Evolutionary conservation across 139 green algal genomes (phyloP), one percentile per base, ranked within the genome.

Genomic region (Closterium sp.): DNA sequence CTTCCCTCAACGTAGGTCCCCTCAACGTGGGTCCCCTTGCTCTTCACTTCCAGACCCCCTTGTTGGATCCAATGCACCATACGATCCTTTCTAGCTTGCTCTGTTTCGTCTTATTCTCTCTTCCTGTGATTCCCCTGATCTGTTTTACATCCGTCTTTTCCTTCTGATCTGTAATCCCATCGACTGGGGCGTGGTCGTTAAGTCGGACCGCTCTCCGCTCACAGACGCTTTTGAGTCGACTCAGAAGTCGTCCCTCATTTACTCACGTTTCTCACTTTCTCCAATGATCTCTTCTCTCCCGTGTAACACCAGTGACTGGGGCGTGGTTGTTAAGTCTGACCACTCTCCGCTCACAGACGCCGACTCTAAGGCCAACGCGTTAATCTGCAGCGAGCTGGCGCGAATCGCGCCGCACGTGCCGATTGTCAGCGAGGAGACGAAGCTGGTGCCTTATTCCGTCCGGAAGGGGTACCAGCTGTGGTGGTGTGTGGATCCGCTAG

Each of bases 361-460:
- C 10, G 97, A 98, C 94, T 90, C 87, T 10, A 95, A 96, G 21
- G 96, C 96, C 76, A 98, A 98, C 91, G 34, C 85, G 0, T 86
- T 98, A 38, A 98, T 98, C 33, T 98, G 96, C 86, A 34, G 81
- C 55, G 88, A 30, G 33, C 88, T 91, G 3, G 23, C 25, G 25
- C 38, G 64, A 2, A 35, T 85, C 19, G 10, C 25, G 0, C 97
- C 97, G 0, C 96, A 98, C 94, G 95, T 98, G 25, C 97, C 97
- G 36, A 98, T 98, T 90, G 94, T 98, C 8, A 97, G 95, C 25
- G 97, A 98, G 93, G 97, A 98, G 91, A 98, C 96, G 84, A 95
- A 94, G 36, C 85, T 95, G 81, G 87, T 96, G 83, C 83, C 95
- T 3, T 96, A 96, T 86, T 92, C 95, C 0, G 95, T 96, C 2